Conservation (phyloP, 768 basidiomycete genomes). For the Pulveroboletus frians region DNA sequence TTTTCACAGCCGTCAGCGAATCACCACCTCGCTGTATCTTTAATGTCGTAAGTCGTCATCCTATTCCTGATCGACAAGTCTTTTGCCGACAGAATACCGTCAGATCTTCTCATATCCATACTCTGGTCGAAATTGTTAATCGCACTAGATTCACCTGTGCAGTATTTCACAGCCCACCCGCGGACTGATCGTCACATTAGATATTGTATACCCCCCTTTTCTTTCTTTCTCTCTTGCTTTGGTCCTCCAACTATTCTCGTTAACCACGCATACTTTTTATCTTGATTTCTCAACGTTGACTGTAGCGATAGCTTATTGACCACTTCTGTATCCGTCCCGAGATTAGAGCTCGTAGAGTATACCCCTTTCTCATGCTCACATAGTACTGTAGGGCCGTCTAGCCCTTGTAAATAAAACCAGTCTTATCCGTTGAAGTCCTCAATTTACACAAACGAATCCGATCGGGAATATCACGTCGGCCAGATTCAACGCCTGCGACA, state of each 20-base stretch:
- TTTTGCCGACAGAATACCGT: neutral
- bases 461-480: neutral
- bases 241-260: neutral
- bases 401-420: neutral
- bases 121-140: neutral
- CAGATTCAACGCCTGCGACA: neutral
- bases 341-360: slow-evolving; percentile 1
- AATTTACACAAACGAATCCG: neutral
- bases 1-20: neutral
- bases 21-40: neutral
- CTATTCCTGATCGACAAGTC: neutral
- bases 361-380: neutral
- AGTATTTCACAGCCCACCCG: neutral
- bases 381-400: neutral
- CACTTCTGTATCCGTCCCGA: slow-evolving; percentile 1
- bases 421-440: neutral
- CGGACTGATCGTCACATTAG: neutral
- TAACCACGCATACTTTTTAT: neutral
- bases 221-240: neutral
- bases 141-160: neutral
- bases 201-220: neutral
- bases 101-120: slow-evolving; percentile 3
- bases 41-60: slow-evolving; percentile 2
- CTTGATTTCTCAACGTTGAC: neutral
- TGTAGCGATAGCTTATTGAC: slow-evolving; percentile 18